Percentiles rank a stretch among this genome's conserved stretches.
Conservation (phyloP, 345 rosid species). For the Brassica cretica region DNA sequence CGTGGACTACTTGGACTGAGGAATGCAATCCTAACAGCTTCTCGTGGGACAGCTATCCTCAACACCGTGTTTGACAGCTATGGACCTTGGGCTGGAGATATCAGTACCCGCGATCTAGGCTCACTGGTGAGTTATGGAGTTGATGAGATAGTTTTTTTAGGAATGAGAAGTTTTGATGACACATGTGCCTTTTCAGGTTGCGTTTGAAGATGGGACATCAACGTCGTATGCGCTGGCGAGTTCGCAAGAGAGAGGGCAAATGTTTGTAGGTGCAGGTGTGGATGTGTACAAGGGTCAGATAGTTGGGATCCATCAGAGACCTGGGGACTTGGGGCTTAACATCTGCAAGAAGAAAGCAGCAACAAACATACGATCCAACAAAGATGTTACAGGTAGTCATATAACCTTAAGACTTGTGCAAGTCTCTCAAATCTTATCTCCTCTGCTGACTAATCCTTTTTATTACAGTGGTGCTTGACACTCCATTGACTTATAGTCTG, state of each 20-base stretch:
- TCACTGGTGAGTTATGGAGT: slow-evolving; percentile 67
- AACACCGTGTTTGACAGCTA: slow-evolving; percentile 88
- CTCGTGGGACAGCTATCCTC: slow-evolving; percentile 94
- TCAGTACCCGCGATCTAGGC: slow-evolving; percentile 81
- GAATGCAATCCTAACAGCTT: slow-evolving; percentile 94
- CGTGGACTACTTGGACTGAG: slow-evolving; percentile 98
- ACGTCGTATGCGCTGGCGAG: slow-evolving; percentile 85
- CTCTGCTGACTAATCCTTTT: slow-evolving; percentile 3
- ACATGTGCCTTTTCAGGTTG: slow-evolving; percentile 59
- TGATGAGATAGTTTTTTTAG: slow-evolving; percentile 17
- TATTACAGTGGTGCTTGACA: slow-evolving; percentile 82
- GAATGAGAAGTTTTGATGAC: not conserved
- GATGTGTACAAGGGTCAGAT: slow-evolving; percentile 92
- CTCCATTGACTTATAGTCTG: slow-evolving; percentile 81
- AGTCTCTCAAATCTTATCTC: slow-evolving; percentile 5
- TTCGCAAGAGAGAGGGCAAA: slow-evolving; percentile 90
- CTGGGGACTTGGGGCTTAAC: slow-evolving; percentile 84
- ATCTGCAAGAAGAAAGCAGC: slow-evolving; percentile 98
- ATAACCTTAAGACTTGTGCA: not conserved
- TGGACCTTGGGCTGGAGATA: slow-evolving; percentile 95
- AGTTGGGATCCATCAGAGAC: slow-evolving; percentile 90
- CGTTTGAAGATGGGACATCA: slow-evolving; percentile 86
- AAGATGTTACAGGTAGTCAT: slow-evolving; percentile 70
- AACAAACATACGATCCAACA: slow-evolving; percentile 87
- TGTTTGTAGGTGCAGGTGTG: slow-evolving; percentile 83